A percentile compares a stretch with the other conserved stretches of the same genome.
Conservation (phyloP, 192 early-diverging fungal species). For the Rhizophagus clarus region DNA sequence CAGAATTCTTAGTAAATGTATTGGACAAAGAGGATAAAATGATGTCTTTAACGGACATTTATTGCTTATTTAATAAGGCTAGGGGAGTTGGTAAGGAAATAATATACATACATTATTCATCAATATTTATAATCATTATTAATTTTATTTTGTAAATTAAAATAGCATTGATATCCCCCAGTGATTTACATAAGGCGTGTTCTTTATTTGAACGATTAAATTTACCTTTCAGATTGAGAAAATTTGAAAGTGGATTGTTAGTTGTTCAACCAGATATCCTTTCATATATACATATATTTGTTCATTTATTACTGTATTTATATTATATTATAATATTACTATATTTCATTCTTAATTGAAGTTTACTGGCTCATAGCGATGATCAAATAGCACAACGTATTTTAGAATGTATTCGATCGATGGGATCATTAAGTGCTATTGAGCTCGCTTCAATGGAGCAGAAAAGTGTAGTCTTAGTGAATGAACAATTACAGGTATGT, state of each 20-base stretch:
- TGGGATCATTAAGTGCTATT: conserved; percentile 64
- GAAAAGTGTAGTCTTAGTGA: conserved; percentile 62
- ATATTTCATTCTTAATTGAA: background rate
- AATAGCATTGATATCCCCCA: conserved; percentile 86
- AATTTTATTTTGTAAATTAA: background rate
- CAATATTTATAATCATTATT: background rate
- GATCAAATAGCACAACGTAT: conserved; percentile 66
- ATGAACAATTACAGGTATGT: conserved; percentile 71
- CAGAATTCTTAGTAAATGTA: conserved; percentile 76
- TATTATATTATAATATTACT: no score
- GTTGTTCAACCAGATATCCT: conserved; percentile 64
- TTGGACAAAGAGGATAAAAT: conserved; percentile 69
- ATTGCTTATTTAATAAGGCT: conserved; percentile 94
- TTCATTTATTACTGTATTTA: background rate
- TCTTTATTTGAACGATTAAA: conserved; percentile 64
- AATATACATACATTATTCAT: background rate
- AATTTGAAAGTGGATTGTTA: conserved; percentile 80
- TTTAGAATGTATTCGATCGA: conserved; percentile 32
- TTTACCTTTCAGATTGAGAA: conserved; percentile 74
- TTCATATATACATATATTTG: conserved; percentile 9
- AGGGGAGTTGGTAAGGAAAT: conserved; percentile 72
- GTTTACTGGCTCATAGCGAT: conserved; percentile 62
- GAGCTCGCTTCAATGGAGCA: conserved; percentile 68
- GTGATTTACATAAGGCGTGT: conserved; percentile 86
- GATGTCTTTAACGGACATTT: conserved; percentile 85